Evolutionary conservation across 2,329 filamentous ascomycete species (phyloP).

Genomic region (Ophiostoma piceae): DNA sequence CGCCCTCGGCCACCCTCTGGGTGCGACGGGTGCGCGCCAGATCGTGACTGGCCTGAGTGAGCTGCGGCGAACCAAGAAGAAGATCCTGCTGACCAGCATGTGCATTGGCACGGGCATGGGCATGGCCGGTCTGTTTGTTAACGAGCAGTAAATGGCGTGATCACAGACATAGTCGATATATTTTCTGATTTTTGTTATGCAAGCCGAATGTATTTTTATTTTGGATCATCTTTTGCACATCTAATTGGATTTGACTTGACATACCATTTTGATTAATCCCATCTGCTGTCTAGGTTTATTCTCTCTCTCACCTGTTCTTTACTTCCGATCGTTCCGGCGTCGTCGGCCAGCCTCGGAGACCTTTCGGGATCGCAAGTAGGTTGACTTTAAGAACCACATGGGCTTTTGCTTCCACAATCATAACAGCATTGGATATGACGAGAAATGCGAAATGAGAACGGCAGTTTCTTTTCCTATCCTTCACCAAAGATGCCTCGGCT

Average conservation of each 20-base stretch:
- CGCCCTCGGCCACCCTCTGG: constrained; percentile 70
- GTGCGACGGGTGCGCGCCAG: constrained; percentile 69
- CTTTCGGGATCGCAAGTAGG: not conserved
- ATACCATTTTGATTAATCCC: not conserved
- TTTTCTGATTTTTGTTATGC: not conserved
- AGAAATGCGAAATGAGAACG: not conserved
- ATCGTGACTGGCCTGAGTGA: constrained; percentile 79
- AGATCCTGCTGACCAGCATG: constrained; percentile 89
- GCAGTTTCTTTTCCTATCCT: not conserved
- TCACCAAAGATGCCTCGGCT: not conserved
- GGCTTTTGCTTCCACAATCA: not conserved
- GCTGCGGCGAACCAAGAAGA: constrained; percentile 73
- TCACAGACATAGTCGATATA: too few species aligned
- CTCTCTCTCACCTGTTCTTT: not conserved
- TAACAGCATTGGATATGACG: not conserved
- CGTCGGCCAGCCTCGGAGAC: not conserved
- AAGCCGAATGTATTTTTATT: not conserved
- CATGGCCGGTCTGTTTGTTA: constrained; percentile 49
- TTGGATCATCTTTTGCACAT: not conserved
- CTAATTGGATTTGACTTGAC: not conserved
- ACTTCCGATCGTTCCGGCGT: not conserved
- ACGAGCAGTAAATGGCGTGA: constrained; percentile 24
- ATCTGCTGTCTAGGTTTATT: not conserved
- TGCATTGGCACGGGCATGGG: constrained; percentile 68
- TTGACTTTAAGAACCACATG: not conserved